phyloP scores from a whole-genome alignment of 2,329 filamentous ascomycete species.

The Cladophialophora psammophila region DNA sequence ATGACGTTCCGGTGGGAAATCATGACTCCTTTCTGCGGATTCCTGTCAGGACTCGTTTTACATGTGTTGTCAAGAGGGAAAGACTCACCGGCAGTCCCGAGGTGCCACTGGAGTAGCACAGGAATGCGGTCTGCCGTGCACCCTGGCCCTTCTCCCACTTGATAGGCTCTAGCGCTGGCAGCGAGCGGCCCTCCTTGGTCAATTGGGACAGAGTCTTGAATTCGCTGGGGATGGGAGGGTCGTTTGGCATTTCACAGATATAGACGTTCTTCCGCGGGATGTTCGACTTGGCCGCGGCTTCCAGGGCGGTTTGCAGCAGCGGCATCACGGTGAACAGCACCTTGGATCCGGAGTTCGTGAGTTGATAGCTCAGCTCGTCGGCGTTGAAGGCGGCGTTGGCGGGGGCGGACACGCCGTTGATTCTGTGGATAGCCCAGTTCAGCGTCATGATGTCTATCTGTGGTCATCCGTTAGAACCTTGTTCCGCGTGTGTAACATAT shows the following conservation, averaged over 20 bases:
- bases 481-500: constrained; percentile 8
- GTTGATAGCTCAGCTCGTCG: constrained; percentile 73
- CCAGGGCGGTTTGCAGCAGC: constrained; percentile 68
- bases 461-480: background rate
- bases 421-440: constrained; percentile 75
- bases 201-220: constrained; percentile 73
- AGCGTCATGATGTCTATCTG: constrained; percentile 75
- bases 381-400: constrained; percentile 78
- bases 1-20: constrained; percentile 82
- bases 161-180: constrained; percentile 50
- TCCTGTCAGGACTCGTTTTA: constrained; percentile 17
- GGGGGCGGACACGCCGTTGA: constrained; percentile 76
- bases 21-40: constrained; percentile 77
- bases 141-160: constrained; percentile 53
- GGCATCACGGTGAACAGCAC: constrained; percentile 75
- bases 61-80: background rate
- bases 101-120: constrained; percentile 82
- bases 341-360: constrained; percentile 72
- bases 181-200: constrained; percentile 63
- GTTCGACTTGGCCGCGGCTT: constrained; percentile 68
- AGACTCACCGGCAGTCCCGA: constrained; percentile 74
- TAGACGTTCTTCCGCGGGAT: constrained; percentile 72
- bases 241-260: constrained; percentile 68
- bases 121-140: constrained; percentile 71
- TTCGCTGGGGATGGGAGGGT: constrained; percentile 41